Conservation (phyloP, 2,329 filamentous ascomycete species). For the Colletotrichum sojae region DNA sequence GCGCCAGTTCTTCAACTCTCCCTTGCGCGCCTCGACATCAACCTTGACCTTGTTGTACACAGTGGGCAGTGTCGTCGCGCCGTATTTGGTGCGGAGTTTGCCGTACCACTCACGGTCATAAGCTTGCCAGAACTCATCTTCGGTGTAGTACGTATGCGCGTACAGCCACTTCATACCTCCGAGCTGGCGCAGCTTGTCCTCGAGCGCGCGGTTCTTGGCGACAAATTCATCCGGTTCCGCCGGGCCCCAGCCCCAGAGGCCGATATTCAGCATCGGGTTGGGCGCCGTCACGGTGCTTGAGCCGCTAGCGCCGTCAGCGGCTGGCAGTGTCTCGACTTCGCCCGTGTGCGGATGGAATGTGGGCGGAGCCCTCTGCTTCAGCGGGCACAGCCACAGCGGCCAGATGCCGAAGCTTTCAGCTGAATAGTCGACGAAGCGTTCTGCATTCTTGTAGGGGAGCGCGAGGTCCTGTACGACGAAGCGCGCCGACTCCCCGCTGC, state of each 20-base stretch:
- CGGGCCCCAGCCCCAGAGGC: conserved; percentile 70
- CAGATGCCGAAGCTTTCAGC: conserved; percentile 62
- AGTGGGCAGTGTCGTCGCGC: conserved; percentile 70
- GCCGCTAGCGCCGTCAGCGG: too few relatives aligned
- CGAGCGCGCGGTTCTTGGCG: conserved; percentile 70
- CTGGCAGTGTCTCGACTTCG: conserved; percentile 10
- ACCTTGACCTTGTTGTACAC: conserved; percentile 79
- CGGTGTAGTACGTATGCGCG: conserved; percentile 77
- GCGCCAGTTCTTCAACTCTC: conserved; percentile 47
- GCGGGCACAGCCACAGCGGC: conserved; percentile 70
- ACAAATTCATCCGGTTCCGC: conserved; percentile 62
- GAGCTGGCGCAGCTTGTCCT: conserved; percentile 70
- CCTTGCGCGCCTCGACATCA: conserved; percentile 25
- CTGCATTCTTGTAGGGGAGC: conserved; percentile 59
- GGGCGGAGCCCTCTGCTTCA: conserved; percentile 59
- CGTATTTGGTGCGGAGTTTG: conserved; percentile 68
- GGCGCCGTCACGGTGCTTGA: conserved; percentile 1
- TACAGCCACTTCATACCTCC: conserved; percentile 80
- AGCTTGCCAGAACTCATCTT: conserved; percentile 77
- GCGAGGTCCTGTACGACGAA: conserved; percentile 77
- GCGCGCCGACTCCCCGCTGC: conserved; percentile 63
- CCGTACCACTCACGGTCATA: conserved; percentile 75
- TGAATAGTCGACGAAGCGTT: conserved; percentile 63
- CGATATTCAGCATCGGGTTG: conserved; percentile 67
- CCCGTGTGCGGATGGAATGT: conserved; percentile 37